These are phyloP conservation scores for Fusarium mundagurra DNA, from an alignment of 2,329 filamentous ascomycete genomes.

Conservation along the genomic window DNA sequence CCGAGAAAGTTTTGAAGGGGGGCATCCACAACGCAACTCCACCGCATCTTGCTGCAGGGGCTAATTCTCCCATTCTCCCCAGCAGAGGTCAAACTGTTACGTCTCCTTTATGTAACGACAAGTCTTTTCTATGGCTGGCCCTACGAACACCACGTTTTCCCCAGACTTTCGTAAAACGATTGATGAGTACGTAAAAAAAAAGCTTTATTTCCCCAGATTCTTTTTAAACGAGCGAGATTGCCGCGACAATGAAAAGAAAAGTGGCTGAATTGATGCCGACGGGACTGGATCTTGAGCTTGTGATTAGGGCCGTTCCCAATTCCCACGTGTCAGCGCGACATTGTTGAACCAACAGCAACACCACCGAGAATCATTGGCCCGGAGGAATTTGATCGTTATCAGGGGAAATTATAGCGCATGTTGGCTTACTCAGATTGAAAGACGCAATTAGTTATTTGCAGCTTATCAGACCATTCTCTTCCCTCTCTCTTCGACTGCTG, in stretches of 20 bases:
- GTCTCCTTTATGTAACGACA: constrained; percentile 41
- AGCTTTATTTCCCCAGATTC: constrained; percentile 27
- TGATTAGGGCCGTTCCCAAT: constrained; percentile 20
- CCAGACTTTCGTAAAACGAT: constrained; percentile 20
- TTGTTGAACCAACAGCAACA: not conserved
- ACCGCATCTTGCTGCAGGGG: not conserved
- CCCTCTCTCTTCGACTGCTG: not conserved
- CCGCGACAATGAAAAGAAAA: not conserved
- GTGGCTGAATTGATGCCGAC: not conserved
- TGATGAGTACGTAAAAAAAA: not conserved
- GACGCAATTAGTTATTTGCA: not conserved
- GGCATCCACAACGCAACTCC: not conserved
- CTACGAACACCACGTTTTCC: constrained; percentile 27
- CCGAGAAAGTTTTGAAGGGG: not conserved
- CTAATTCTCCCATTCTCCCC: not conserved
- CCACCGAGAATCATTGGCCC: constrained; percentile 5
- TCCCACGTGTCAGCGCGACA: constrained; percentile 22
- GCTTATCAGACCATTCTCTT: not conserved
- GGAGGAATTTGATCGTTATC: not conserved
- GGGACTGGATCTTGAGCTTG: constrained; percentile 35
- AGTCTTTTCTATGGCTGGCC: constrained; percentile 34
- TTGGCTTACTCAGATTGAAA: constrained; percentile 3
- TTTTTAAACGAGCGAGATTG: not conserved
- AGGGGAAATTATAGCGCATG: not conserved
- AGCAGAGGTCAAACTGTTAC: constrained; percentile 31